These are phyloP conservation scores for Fagus crenata DNA, from an alignment of 306 rosid genomes.

Conservation along the genomic window DNA sequence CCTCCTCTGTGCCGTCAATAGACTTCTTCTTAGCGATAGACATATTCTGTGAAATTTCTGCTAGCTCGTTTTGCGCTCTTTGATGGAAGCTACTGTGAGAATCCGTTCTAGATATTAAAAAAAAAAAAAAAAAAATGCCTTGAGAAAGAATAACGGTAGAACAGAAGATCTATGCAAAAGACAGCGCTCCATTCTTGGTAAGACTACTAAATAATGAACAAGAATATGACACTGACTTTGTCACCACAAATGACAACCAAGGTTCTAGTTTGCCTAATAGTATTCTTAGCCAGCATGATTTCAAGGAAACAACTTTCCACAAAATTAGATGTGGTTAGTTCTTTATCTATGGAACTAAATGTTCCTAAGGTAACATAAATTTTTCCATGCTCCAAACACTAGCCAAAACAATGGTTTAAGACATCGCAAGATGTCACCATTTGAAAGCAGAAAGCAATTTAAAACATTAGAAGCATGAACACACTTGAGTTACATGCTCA, in stretches of 20 bases:
- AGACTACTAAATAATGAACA: conserved; percentile 1
- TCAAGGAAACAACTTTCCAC: conserved; percentile 4
- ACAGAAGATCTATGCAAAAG: conserved; percentile 3
- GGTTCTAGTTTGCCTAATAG: background rate
- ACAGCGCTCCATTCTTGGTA: background rate
- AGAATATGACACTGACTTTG: background rate
- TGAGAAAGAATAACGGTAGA: conserved; percentile 10
- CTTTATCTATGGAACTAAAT: background rate
- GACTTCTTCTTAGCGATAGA: conserved; percentile 20
- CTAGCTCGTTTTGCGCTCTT: conserved; percentile 13
- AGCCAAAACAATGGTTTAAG: background rate
- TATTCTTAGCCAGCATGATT: background rate
- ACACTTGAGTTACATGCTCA: background rate
- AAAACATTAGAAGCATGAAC: background rate
- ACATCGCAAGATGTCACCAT: background rate
- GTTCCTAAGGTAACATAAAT: background rate
- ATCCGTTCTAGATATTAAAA: conserved; percentile 16
- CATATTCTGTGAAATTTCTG: conserved; percentile 21
- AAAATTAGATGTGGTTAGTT: background rate
- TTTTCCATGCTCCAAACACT: background rate
- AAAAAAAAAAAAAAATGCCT: conserved; percentile 1
- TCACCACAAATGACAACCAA: background rate
- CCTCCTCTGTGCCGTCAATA: conserved; percentile 30
- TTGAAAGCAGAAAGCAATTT: background rate
- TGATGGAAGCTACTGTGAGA: conserved; percentile 11